Evolutionary conservation across 305 asterid genomes (phyloP), one percentile per base, ranked within the genome.

Genomic region (Fraxinus albicans): DNA sequence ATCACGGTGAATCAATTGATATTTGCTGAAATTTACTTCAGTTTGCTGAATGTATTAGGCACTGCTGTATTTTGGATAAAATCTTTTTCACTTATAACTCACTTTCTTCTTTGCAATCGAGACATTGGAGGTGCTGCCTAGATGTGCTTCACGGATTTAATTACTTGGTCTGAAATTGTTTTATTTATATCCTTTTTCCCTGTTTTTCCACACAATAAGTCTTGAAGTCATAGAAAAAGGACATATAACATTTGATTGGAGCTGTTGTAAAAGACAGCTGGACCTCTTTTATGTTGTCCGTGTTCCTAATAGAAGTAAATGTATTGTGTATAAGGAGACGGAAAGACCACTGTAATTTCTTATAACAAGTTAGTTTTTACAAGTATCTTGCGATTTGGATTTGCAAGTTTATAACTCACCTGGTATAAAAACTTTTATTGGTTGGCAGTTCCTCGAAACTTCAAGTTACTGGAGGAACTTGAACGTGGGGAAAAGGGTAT

Each of bases 401-500:
- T 60, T 60, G 9, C 25, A 8, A 19, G 70, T n/a, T 60, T 23
- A 19, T 60, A n/a, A 19, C 70, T 60, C 70, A 6, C 31, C 70
- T 60, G 70, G 27, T 6, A 60, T 60, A 58, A 58, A 55, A 58
- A 13, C 60, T 35, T 53, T 47, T 75, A 31, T 80, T 73, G 36
- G n/a, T 70, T 47, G 77, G 35, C 84, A 87, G 90, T 89, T 29
- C 91, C 90, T 74, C 81, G 91, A 50, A 89, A 87, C 80, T 89
- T 89, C 78, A 85, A 89, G 84, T 82, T 89, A 79, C 78, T 87
- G 70, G 88, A 86, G 83, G 90, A 89, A 77, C 91, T 89, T 65
- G 87, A 83, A 67, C 88, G 87, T 31, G 87, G 86, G 27, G 87
- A 85, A 58, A 85, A 83, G 73, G 90, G 92, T 73, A 88, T 89